phyloP scores from a whole-genome alignment of 2,329 filamentous ascomycete genomes.

The Chaetothyriales sp. region DNA sequence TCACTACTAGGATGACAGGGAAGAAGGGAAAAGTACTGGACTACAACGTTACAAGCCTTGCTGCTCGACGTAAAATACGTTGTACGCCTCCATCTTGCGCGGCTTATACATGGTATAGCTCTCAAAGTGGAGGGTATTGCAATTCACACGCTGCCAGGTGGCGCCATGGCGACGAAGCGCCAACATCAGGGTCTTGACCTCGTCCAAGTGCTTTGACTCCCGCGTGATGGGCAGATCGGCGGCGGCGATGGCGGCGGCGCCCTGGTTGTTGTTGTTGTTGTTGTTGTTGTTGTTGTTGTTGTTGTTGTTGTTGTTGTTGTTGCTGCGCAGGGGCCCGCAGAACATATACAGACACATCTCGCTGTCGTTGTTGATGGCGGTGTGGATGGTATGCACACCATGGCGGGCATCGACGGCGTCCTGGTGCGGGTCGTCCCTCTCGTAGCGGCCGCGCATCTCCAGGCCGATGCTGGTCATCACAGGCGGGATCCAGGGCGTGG shows the following conservation, averaged over 20 bases:
- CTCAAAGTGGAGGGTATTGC: not conserved
- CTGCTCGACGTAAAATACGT: not conserved
- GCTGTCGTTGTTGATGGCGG: not conserved
- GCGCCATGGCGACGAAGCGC: not conserved
- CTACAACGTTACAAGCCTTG: not conserved
- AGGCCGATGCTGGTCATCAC: constrained; percentile 1
- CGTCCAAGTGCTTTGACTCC: not conserved
- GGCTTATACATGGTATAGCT: not conserved
- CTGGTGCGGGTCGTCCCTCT: constrained; percentile 1
- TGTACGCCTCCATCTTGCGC: constrained; percentile 1
- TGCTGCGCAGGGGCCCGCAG: not conserved
- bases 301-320: too few relatives aligned
- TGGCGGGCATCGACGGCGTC: not conserved
- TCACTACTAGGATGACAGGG: too few relatives aligned
- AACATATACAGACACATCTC: not conserved
- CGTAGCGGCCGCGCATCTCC: not conserved
- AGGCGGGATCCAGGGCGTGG: constrained; percentile 1
- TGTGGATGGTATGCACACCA: not conserved
- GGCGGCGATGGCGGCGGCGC: too few relatives aligned
- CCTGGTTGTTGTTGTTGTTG: too few relatives aligned
- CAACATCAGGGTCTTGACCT: not conserved
- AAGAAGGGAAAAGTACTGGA: not conserved
- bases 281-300: too few relatives aligned
- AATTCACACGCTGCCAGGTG: not conserved
- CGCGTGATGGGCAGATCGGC: not conserved